Base-by-base conservation (phyloP, 2,329 filamentous ascomycete species). In the Fusarium continuum region DNA sequence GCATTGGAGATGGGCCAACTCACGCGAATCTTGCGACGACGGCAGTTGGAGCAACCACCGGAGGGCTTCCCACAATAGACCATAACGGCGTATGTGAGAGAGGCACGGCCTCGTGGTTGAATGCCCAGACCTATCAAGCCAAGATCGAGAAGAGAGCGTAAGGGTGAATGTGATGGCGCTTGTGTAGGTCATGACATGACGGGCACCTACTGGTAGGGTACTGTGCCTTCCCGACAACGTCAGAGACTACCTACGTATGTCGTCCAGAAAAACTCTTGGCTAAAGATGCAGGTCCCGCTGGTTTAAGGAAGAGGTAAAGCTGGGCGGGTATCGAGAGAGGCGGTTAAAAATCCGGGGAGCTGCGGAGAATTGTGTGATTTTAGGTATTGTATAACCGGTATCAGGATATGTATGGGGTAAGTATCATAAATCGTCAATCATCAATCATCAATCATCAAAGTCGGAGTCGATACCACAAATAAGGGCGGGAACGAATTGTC, bases 61-160 rank as follows among this genome's bases (percentile, higher is more conserved):
- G 83, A 85, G 36, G 83, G 83, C 66, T 84, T 85, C 6, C 83
- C 83, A 64, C 83, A 85, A 67, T 84, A 86, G 6, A 85, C 83
- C 83, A 86, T 85, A 51, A 31, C 48, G 55, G 38, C n/a, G 55
- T 23, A n/a, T 22, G 39, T 13, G 17, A 29, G 38, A 34, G 38
- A 51, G 38, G 28, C 44, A 38, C 45, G n/a, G 31, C 36, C 50
- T 64, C 26, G 22, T 28, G 17, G 20, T 19, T 31, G 41, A 44
- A 38, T 23, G 22, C 40, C 22, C 46, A 41, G 45, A 29, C 20
- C 40, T 48, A 29, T 16, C 23, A 40, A 40, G 46, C 38, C 40
- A 46, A 41, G 34, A n/a, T 31, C 39, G 55, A 43, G 31, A 29
- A 13, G n/a, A 20, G 23, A 39, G 28, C 13, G 48, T 48, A 36